Percentiles rank a stretch among this genome's conserved stretches.
These are phyloP conservation scores for Byssothecium circinans DNA, from an alignment of 2,329 filamentous ascomycete species.

Conservation along the genomic window DNA sequence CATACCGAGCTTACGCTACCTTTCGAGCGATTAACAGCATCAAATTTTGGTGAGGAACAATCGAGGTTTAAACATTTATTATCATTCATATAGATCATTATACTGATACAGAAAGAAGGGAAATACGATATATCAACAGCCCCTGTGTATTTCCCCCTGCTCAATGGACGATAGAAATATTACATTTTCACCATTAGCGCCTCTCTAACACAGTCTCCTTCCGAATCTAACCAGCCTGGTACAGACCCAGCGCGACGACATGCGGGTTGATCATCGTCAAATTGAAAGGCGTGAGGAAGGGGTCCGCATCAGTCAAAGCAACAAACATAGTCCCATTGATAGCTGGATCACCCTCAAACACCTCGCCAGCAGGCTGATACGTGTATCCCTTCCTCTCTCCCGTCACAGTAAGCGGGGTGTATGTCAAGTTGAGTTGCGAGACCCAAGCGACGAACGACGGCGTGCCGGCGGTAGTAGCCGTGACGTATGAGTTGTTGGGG, in stretches of 20 bases:
- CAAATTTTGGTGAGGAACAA: too few species aligned
- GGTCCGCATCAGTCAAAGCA: conserved; percentile 69
- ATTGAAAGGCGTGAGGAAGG: conserved; percentile 76
- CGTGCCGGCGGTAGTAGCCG: conserved; percentile 56
- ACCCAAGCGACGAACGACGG: conserved; percentile 76
- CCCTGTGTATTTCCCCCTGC: too few species aligned
- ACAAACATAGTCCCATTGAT: conserved; percentile 81
- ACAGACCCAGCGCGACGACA: conserved; percentile 72
- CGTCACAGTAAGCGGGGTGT: conserved; percentile 65
- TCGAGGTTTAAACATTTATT: too few species aligned
- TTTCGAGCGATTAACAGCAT: too few species aligned
- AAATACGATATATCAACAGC: too few species aligned
- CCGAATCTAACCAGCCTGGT: conserved; percentile 75
- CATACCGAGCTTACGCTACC: too few species aligned
- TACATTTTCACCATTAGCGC: too few species aligned
- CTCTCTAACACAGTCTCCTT: too few species aligned
- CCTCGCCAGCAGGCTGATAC: conserved; percentile 70
- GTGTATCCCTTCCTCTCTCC: conserved; percentile 64
- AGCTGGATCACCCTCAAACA: conserved; percentile 67
- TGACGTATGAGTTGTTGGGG: conserved; percentile 82
- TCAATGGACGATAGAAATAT: too few species aligned
- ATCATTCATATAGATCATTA: too few species aligned
- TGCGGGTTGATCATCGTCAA: conserved; percentile 73
- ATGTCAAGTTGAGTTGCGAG: conserved; percentile 64
- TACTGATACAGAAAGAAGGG: too few species aligned